Base-by-base conservation (phyloP, 192 early-diverging fungal genomes). In the Entophlyctis luteolus region DNA sequence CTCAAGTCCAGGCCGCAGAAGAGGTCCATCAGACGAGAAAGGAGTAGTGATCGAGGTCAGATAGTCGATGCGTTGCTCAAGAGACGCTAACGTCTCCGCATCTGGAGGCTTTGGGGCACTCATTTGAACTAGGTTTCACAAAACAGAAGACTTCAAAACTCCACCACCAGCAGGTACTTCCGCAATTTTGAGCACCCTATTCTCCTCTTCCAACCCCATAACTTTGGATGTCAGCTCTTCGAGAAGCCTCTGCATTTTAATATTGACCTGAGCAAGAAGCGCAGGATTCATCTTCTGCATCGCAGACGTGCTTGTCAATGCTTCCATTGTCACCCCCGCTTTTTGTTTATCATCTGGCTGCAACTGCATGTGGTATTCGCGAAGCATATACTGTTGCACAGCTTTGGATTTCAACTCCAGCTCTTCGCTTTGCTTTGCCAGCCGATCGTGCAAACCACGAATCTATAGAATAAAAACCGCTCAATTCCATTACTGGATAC, bases 201-300 rank as follows among this genome's bases (percentile, higher is more conserved):
- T 65, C 34, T 75, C 66, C 55, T 79, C 75, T 48, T 82, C 80
- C 63, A 82, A 65, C 20, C 16, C 52, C 62, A 79, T 71, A 73
- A 77, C 71, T 47, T 82, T 82, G 14, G 72, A 69, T 23, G 80
- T 77, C 12, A 82, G 47, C 23, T 82, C 80, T 71, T 83, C 83
- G 28, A 84, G 65, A 16, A 84, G 69, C 63, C 81, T 84, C 53
- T 84, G 83, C 80, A 84, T 80, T 55, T 84, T 84, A 16, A 76
- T 70, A 57, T 84, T 84, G 27, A 84, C 83, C 52, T 81, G 75
- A 0, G 83, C 35, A 34, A 84, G 53, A 12, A 75, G 53, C 12
- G 59, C 71, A 1, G 83, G 83, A 66, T 84, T 79, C 72, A 80
- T 67, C 37, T 75, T 72, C 33, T 84, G 83, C 80, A 84, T 83